Percentiles rank a stretch among this genome's conserved stretches.
Evolutionary conservation across 495 filamentous ascomycete species (phyloP).

Genomic region (Xylaria scruposa): DNA sequence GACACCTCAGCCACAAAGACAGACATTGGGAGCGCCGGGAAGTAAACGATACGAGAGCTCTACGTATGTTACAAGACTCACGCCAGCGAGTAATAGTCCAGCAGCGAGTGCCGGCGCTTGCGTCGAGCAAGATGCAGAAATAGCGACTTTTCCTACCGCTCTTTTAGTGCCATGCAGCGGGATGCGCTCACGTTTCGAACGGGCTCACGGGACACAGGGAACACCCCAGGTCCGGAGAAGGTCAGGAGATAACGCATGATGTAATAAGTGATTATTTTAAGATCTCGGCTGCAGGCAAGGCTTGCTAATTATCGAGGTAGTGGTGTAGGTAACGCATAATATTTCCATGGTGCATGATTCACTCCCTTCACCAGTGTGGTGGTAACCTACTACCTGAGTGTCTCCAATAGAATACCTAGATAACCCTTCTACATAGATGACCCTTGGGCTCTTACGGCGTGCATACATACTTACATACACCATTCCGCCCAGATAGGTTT

Average conservation of each 20-base stretch:
- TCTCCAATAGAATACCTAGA: not conserved
- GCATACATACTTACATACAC: not conserved
- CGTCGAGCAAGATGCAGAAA: not conserved
- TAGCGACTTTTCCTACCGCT: constrained; percentile 14
- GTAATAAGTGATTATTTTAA: constrained; percentile 22
- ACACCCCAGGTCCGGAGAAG: constrained; percentile 3
- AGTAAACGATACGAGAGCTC: not conserved
- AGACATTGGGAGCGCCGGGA: not conserved
- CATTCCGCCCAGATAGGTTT: not conserved
- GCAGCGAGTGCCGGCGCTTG: constrained; percentile 16
- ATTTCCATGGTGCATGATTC: not conserved
- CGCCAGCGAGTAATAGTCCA: not conserved
- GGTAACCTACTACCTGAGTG: not conserved
- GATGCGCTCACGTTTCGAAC: not conserved
- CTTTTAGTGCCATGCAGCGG: constrained; percentile 11
- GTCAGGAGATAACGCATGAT: constrained; percentile 20
- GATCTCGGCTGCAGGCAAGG: constrained; percentile 17
- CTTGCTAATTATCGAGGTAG: not conserved
- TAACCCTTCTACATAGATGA: not conserved
- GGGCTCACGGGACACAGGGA: constrained; percentile 5
- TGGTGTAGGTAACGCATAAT: not conserved
- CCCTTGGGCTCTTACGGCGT: not conserved
- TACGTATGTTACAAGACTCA: not conserved
- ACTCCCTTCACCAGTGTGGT: not conserved
- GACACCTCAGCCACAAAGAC: not conserved